These are phyloP conservation scores for Myrica gale DNA, from an alignment of 306 rosid species.

Conservation along the genomic window DNA sequence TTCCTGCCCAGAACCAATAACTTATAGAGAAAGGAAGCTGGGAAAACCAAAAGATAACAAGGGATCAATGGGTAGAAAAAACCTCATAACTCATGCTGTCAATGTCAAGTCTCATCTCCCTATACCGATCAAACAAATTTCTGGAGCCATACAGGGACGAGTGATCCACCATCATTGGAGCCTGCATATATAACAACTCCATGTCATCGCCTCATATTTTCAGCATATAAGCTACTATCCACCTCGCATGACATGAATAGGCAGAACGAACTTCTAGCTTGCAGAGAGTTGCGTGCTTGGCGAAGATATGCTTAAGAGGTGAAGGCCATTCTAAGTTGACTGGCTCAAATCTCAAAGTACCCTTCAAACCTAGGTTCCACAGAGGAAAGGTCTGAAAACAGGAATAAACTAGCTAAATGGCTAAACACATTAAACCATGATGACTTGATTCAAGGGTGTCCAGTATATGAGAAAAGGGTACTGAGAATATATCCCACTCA, in stretches of 20 bases:
- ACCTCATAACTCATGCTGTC: constrained; percentile 90
- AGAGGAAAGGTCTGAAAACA: background rate
- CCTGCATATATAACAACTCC: constrained; percentile 39
- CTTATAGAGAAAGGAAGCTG: constrained; percentile 7
- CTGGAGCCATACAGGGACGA: constrained; percentile 56
- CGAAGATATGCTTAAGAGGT: background rate
- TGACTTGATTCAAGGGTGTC: background rate
- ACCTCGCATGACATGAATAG: background rate
- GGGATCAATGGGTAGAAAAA: background rate
- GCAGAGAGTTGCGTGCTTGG: background rate
- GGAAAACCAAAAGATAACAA: background rate
- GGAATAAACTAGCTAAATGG: background rate
- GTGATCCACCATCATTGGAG: constrained; percentile 61
- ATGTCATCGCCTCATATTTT: background rate
- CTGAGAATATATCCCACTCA: background rate
- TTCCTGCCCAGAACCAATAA: constrained; percentile 50
- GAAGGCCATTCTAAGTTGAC: background rate
- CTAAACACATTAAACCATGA: background rate
- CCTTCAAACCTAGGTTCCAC: background rate
- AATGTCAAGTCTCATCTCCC: constrained; percentile 82
- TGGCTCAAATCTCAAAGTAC: background rate
- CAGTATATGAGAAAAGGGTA: background rate
- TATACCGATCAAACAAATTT: constrained; percentile 62
- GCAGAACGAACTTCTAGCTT: background rate
- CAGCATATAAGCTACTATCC: background rate